Evolutionary conservation across 2,329 filamentous ascomycete genomes (phyloP), one percentile per base, ranked within the genome.

Genomic region (Didymellaceae sp.): DNA sequence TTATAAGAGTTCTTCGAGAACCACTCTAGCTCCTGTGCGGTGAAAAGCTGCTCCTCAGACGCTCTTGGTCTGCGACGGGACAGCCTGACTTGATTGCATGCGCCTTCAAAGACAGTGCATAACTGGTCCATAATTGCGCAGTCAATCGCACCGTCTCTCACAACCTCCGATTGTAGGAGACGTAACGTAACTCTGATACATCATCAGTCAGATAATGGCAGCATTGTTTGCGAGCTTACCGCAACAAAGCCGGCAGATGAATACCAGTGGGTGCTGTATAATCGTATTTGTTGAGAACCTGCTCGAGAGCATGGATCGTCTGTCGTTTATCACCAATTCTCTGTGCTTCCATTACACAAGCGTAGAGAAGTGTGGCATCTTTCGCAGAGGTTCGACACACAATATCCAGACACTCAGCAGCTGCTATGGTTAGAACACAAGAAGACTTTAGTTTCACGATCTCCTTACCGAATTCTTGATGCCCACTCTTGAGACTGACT

Each of bases 1-100:
- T 94, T 95, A 75, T 95, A 96, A 1, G 88, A 82, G 56, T 89
- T 93, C 55, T 86, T 86, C 28, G 86, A 87, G 67, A 96, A 92
- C 91, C 91, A 96, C 59, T 92, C 82, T 3, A 95, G 77, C 61
- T 96, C 91, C 3, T 78, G 69, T 0, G 80, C 50, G 0, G 80
- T 82, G 64, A 91, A 91, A 1, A 63, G 43, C 32, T 70, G 60
- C 18, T 68, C 61, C 0, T 80, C 50, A 1, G 80, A 46, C 24
- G 46, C 66, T 77, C 49, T 54, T 73, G 82, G 24, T 73, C 70
- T 7, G 75, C 77, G 14, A 75, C 62, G 31, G 61, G 68, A 56
- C 75, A 75, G 42, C 65, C 75, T 79, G 18, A 78, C 74, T 32
- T 76, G 75, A 2, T 73, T 70, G 14, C 79, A 79, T 70, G 73